Evolutionary conservation across 345 rosid genomes (phyloP).

Genomic region (Rhizophora mangle): DNA sequence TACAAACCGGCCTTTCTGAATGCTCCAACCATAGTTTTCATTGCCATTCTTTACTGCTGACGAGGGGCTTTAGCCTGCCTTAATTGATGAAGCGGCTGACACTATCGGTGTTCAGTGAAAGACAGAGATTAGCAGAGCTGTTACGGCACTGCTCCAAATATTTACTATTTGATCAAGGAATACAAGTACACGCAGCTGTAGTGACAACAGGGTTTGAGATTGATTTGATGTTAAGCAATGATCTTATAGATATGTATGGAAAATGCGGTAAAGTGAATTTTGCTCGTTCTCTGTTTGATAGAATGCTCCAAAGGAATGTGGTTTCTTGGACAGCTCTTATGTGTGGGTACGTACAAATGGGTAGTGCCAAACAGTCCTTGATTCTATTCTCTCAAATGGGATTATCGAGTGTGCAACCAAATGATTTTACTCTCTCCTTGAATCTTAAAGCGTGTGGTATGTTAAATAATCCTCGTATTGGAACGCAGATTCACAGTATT

Average conservation of each 20-base stretch:
- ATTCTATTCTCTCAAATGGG: constrained; percentile 47
- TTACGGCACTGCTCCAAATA: constrained; percentile 52
- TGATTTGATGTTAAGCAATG: constrained; percentile 48
- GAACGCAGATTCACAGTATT: constrained; percentile 62
- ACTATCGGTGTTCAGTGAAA: constrained; percentile 20
- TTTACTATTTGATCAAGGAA: constrained; percentile 45
- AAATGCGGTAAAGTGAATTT: constrained; percentile 46
- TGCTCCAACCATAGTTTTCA: constrained; percentile 1
- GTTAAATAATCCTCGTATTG: constrained; percentile 39
- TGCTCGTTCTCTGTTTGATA: constrained; percentile 61
- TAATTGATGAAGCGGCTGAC: constrained; percentile 25
- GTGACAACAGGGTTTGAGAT: constrained; percentile 37
- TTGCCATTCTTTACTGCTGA: constrained; percentile 10
- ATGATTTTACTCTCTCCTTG: constrained; percentile 76
- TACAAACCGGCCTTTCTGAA: constrained; percentile 42
- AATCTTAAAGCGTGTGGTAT: constrained; percentile 68
- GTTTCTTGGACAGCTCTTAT: constrained; percentile 87
- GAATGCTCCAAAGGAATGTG: constrained; percentile 61
- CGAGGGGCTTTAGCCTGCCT: neutral
- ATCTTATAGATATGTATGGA: constrained; percentile 55
- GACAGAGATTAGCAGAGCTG: constrained; percentile 49
- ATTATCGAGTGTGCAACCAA: constrained; percentile 42
- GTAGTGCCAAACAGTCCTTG: constrained; percentile 42
- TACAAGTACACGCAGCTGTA: constrained; percentile 53
- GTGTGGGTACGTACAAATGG: constrained; percentile 56